Base-by-base conservation (phyloP, 2,329 filamentous ascomycete genomes). In the Amesomyces nigricolor region DNA sequence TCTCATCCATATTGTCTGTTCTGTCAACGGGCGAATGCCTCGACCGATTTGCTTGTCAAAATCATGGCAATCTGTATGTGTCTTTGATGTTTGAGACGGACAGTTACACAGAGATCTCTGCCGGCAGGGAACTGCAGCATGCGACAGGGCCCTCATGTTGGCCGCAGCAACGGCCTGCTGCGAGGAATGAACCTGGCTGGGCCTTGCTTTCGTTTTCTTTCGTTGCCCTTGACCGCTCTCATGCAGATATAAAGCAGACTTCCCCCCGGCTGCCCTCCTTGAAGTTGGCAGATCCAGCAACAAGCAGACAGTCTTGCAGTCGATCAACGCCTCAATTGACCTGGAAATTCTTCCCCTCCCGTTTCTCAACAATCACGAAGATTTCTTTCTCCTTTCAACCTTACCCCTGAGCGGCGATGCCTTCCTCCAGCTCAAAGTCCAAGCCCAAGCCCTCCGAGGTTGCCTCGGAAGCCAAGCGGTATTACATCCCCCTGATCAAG, bases 381-480 rank as follows among this genome's bases (percentile, higher is more conserved):
- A 5, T 29, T 22, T 7, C 11, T 45, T 14, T 22, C n/a, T 26
- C 32, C 17, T 44, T 43, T 9, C 5, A 3, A 53, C 35, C 58
- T 46, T 62, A 19, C 29, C 10, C 10, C 29, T n/a, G 8, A 26
- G 37, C 13, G n/a, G 68, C 58, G 44, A 85, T 85, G 82, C 78
- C 80, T 56, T 64, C 64, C 22, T 58, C 64, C 19, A 66, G 60
- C 57, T 64, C 62, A 43, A 65, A 63, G 52, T 75, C 77, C 53
- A 83, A 78, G 70, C 78, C 78, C 45, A 86, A 83, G 70, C 80
- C 83, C 11, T 82, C 85, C 40, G 86, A 89, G 61, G 81, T 90
- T 52, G 87, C 87, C 53, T 80, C 82, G 26, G 86, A 89, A 67
- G 86, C 85, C n/a, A 88, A 88, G 70, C 79, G 77, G 63, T 78